Evolutionary conservation across 2,329 filamentous ascomycete genomes (phyloP), one percentile per base, ranked within the genome.

Genomic region (Botrytis sinoallii): DNA sequence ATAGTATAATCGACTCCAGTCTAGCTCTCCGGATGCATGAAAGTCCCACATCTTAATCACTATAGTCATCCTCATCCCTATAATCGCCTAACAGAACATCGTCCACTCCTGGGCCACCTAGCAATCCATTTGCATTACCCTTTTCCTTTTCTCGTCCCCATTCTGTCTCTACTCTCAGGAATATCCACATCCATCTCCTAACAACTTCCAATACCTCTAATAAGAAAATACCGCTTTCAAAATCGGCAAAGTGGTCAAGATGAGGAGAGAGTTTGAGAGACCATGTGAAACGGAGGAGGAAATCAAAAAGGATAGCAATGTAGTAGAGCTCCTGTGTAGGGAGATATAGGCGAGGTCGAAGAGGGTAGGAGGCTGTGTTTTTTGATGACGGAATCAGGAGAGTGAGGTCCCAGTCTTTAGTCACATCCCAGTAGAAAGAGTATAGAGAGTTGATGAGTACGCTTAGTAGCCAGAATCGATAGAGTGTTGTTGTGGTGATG

Each of bases 401-500:
- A 0, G 92, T 93, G 75, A 99, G 86, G 81, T 98, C 96, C 96
- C 96, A 99, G 85, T 99, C 96, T 84, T 95, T 96, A 72, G 93
- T 88, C 44, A 98, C 90, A 80, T 99, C 96, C 96, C 96, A 99
- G 86, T 96, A 99, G 85, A 98, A 98, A n/a, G 92, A 94, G 84
- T 97, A 99, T 63, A 92, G 85, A 22, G 93, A 97, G 82, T 99
- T 98, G 79, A 96, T 81, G 48, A 94, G 85, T 44, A 93, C 92
- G 61, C 92, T 92, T 52, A 88, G 83, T 44, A 97, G 85, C 91
- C 93, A 96, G 66, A 85, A 84, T 59, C 85, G 85, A 81, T 89
- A 87, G 73, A 88, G 80, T 0, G 81, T 79, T 4, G 84, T 81
- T 75, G 83, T 82, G 8, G 84, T 82, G 6, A 83, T 78, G 16